Base-by-base conservation (phyloP, 1,284 basidiomycete species). In the Pseudozyma tsukubaensis region DNA sequence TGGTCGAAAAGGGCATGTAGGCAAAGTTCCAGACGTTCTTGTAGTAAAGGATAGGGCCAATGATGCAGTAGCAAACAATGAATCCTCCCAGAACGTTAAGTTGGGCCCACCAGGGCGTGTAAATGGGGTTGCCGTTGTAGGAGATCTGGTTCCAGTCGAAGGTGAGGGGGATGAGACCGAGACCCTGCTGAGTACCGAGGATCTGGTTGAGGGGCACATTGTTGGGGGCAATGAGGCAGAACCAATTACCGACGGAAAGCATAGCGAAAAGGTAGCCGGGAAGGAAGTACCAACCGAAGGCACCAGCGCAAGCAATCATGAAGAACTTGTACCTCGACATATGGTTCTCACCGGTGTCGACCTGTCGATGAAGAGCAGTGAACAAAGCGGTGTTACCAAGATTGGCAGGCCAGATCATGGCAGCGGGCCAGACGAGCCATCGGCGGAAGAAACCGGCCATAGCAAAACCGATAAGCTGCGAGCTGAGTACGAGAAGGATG, bases 321-420 rank as follows among this genome's bases (percentile, higher is more conserved):
- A 81, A 83, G 60, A 79, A 77, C 43, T 64, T 70, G 66, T 66
- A 68, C 18, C 78, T 67, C 16, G 74, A 64, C 81, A 97, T 90
- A 24, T 78, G 78, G 34, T 54, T 58, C 21, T 34, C 36, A 16
- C 75, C 74, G 2, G 71, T 71, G 51, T 70, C 68, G 24, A 66
- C 53, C 59, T 75, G 65, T 44, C 64, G 59, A 63, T 83, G 81
- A 3, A 83, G 63, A 18, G 81, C 65, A 48, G 73, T 74, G 47
- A 83, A 73, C 50, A 83, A 59, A 18, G 79, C 67, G 1, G 73
- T 76, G 50, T 77, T 75, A 50, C 76, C 76, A 18, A 82, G 62
- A 57, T 73, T 80, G 37, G 55, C 47, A 11, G 81, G 81, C 79
- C 78, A 83, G 63, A 83, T 80, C 79, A 81, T 81, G 36, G 76